Conservation (phyloP, 495 filamentous ascomycete species). For the Halenospora varia region DNA sequence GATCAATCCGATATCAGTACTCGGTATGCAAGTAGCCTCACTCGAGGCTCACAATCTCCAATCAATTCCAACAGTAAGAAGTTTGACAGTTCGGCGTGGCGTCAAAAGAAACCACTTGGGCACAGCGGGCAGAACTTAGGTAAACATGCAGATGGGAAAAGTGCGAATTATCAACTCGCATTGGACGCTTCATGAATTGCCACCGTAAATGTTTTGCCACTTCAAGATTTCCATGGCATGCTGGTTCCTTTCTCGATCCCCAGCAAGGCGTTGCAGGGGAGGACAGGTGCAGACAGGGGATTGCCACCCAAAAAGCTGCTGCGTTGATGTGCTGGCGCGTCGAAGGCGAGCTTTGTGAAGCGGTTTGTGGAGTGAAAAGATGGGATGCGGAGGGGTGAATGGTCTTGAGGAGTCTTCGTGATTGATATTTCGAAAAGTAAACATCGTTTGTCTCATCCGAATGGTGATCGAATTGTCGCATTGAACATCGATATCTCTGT, state of each 20-base stretch:
- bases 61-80: neutral
- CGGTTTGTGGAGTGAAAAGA: neutral
- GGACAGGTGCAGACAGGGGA: neutral
- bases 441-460: too few species aligned
- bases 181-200: neutral
- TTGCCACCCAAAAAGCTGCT: neutral
- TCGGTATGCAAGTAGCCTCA: neutral
- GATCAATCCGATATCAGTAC: neutral
- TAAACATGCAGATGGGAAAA: neutral
- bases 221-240: slow-evolving; percentile 12
- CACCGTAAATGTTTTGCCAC: neutral
- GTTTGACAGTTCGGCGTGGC: neutral
- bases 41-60: neutral
- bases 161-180: neutral
- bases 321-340: neutral
- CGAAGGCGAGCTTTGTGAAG: neutral
- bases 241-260: neutral
- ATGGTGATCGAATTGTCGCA: neutral
- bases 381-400: neutral
- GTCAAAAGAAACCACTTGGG: neutral
- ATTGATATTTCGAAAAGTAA: too few species aligned
- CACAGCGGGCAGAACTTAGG: neutral
- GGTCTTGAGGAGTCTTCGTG: neutral
- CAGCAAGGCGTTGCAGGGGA: neutral
- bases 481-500: neutral